Percentiles rank a stretch among this genome's conserved stretches.
phyloP scores from a whole-genome alignment of 2,329 filamentous ascomycete species.

The Paraphaeosphaeria minitans region DNA sequence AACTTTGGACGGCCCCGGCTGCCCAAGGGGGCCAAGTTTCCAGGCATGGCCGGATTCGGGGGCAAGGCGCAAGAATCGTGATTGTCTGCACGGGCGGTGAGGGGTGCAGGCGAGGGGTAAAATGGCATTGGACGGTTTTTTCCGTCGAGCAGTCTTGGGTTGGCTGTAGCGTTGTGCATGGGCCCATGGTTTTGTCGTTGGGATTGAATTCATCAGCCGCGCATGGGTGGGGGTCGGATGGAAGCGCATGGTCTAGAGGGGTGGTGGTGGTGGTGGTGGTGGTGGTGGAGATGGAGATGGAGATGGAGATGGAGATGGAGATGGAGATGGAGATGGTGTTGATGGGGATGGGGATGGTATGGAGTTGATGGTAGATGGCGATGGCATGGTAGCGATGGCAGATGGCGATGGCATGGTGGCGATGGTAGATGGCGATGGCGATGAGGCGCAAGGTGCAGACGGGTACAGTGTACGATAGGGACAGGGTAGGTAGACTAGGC shows the following conservation, averaged over 20 bases:
- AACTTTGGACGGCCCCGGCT: slow-evolving; percentile 81
- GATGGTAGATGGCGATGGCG: slow-evolving; percentile 14
- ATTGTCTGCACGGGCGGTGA: slow-evolving; percentile 20
- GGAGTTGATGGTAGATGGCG: no score
- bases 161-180: slow-evolving; percentile 28
- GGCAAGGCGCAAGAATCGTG: slow-evolving; percentile 34
- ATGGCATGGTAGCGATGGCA: no score
- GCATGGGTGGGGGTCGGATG: slow-evolving; percentile 22
- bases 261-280: no score
- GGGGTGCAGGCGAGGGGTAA: slow-evolving; percentile 23
- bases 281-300: no score
- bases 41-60: slow-evolving; percentile 45
- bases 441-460: slow-evolving; percentile 9
- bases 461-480: slow-evolving; percentile 35
- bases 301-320: no score
- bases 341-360: no score
- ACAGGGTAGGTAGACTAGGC: background rate
- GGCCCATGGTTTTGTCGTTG: slow-evolving; percentile 34
- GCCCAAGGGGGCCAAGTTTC: slow-evolving; percentile 47
- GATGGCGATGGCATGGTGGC: no score
- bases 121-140: slow-evolving; percentile 37
- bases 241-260: no score
- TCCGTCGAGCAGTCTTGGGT: slow-evolving; percentile 26
- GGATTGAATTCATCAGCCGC: slow-evolving; percentile 25
- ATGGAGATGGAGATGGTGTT: no score